A percentile compares a stretch with the other conserved stretches of the same genome.
phyloP scores from a whole-genome alignment of 106 monocot genomes.

The Dendrobium catenatum region DNA sequence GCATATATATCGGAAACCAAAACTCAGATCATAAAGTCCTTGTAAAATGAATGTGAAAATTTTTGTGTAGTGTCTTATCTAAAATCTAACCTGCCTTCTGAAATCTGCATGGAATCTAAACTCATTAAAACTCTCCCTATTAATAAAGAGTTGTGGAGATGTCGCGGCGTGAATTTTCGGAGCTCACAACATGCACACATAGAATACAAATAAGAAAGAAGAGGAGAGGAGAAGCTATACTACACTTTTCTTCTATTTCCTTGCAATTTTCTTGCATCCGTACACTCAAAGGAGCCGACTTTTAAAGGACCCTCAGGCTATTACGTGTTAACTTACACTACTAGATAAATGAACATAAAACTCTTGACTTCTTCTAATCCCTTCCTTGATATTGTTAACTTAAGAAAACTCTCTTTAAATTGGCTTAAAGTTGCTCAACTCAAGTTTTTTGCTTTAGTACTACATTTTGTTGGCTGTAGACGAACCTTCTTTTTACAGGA shows the following conservation, averaged over 20 bases:
- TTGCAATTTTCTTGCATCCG: not conserved
- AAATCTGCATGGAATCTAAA: too few relatives aligned
- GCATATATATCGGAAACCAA: too few relatives aligned
- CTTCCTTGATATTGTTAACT: not conserved
- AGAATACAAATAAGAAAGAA: not conserved
- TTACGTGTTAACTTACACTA: too few relatives aligned
- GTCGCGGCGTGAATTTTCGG: too few relatives aligned
- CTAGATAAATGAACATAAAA: not conserved
- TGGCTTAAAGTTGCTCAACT: not conserved
- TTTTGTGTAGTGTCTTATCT: too few relatives aligned
- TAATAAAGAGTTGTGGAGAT: too few relatives aligned
- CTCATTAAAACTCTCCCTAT: too few relatives aligned
- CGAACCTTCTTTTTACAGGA: not conserved
- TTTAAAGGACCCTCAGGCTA: not conserved
- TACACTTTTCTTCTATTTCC: not conserved
- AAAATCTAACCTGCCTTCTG: too few relatives aligned
- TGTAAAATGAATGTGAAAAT: too few relatives aligned
- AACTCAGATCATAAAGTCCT: too few relatives aligned
- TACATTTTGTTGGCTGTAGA: not conserved
- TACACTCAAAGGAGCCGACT: not conserved
- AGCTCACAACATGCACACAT: not conserved
- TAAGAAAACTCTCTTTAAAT: not conserved
- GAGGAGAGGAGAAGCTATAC: not conserved
- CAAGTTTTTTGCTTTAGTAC: not conserved
- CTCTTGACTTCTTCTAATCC: not conserved